Evolutionary conservation across 768 basidiomycete genomes (phyloP), one percentile per base, ranked within the genome.

Genomic region (Gautieria morchelliformis): DNA sequence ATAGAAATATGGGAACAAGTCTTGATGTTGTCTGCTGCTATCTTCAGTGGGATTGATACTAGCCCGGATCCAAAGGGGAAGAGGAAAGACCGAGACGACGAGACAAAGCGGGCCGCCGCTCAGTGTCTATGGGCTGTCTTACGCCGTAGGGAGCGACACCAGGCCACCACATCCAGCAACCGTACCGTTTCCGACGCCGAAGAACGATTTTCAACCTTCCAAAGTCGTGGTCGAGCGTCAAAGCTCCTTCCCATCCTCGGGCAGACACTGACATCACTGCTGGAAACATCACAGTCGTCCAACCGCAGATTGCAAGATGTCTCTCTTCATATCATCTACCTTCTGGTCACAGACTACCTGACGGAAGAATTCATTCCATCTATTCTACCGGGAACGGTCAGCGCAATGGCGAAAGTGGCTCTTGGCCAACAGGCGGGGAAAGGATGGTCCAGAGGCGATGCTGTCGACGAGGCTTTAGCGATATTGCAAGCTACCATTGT

Each of bases 331-430:
- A 65, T 84, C 20, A 67, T 90, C 5, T 69, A 70, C 32, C 63
- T 80, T 14, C 68, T 93, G 19, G n/a, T 57, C 11, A 20, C 20
- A 12, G 33, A 82, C 62, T 75, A 83, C 60, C 59, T 71, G 17
- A 78, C 81, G n/a, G 75, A 77, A 41, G 61, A 70, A 45, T 61
- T 81, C 4, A 56, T 76, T 20, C 85, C 85, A 9, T 82, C 87
- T 12, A 74, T 97, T 27, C 72, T 97, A 30, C 94, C 94, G 1
- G 94, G 94, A 1, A 78, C 87, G 33, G 78, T 91, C 59, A 93
- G 90, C 63, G 69, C 77, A 17, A 85, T 87, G 80, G 79, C 79
- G 30, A 90, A 85, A 64, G 68, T 91, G 14, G 78, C 85, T 5
- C 74, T 88, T 1, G 86, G 81, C 10, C 67, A 70, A 17, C 70